A percentile compares a stretch with the other conserved stretches of the same genome.
phyloP scores from a whole-genome alignment of 2,329 filamentous ascomycete genomes.

The Paecilomyces fulvus region DNA sequence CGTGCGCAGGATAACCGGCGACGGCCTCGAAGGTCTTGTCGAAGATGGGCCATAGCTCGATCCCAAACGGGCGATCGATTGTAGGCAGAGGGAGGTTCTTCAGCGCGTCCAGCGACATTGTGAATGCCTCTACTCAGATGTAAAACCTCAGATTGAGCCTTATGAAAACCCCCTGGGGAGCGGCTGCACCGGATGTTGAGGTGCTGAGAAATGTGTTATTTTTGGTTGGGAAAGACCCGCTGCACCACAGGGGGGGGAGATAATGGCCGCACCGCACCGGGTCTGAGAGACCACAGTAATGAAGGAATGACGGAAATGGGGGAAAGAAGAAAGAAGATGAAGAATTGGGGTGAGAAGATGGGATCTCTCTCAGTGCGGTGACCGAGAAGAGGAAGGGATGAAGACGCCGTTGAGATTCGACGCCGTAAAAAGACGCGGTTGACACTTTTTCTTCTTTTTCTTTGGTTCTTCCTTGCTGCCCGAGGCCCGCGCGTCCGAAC shows the following conservation, averaged over 20 bases:
- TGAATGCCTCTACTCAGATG: constrained; percentile 12
- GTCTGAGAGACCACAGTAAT: constrained; percentile 18
- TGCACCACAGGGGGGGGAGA: constrained; percentile 7
- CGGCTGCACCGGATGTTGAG: constrained; percentile 5
- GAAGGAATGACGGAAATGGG: constrained; percentile 9
- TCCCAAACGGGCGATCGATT: constrained; percentile 83
- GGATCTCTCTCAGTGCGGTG: not conserved
- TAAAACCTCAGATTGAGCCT: not conserved
- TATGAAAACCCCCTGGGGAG: not conserved
- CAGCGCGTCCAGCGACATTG: constrained; percentile 43
- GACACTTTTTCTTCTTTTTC: not conserved
- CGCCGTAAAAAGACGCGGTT: not conserved
- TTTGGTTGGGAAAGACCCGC: constrained; percentile 1
- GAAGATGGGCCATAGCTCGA: constrained; percentile 91
- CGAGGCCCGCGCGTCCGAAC: not conserved
- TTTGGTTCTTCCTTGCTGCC: not conserved
- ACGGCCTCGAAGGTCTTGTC: constrained; percentile 71
- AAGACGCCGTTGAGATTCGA: not conserved
- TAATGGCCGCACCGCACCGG: constrained; percentile 13
- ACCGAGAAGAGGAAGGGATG: not conserved
- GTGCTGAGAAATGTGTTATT: constrained; percentile 8
- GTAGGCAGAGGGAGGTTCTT: constrained; percentile 58
- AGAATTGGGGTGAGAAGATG: constrained; percentile 4
- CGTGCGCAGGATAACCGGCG: constrained; percentile 71
- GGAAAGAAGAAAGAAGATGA: constrained; percentile 3